Evolutionary conservation across 2,329 filamentous ascomycete species (phyloP), one percentile per base, ranked within the genome.

Genomic region (Aspergillus caelatus): DNA sequence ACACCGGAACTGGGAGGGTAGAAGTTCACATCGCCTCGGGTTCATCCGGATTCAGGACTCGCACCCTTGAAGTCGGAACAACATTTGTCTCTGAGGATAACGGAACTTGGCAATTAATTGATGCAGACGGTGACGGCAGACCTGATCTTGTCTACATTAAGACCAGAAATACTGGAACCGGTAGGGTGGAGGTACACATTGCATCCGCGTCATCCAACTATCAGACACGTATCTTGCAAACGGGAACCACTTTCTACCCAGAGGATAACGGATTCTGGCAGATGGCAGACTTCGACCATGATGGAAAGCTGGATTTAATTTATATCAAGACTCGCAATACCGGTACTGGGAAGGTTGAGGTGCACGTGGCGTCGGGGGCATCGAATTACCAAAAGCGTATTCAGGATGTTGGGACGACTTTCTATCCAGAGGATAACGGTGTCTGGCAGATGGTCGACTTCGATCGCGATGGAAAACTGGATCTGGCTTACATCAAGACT

Each of bases 391-490:
- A 65, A 86, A 82, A 80, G 70, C 86, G 84, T 74, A 88, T 89
- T 79, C 89, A 89, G 79, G 81, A 85, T 32, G 86, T 88, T 0
- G 89, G 89, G 30, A 84, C 82, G 74, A 93, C 91, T 1, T 82
- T 83, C 41, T 61, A 58, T 1, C 57, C 61, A 14, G 65, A 67
- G 45, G 52, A 64, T 5, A 46, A 66, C 16, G 65, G 65, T 3
- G 57, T 53, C 26, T 67, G 65, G 65, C 63, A 64, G 61, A 28
- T 67, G 23, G 62, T 39, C 16, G 58, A 67, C 57, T 67, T 66
- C 41, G 50, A 65, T 23, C 48, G 62, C 4, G 62, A 64, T 26
- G 64, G 65, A 5, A 67, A 58, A 50, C 39, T 62, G 19, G 65
- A 67, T 43, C 59, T 67, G 10, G 46, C 64, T 36, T 67, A 66